These are phyloP conservation scores for Lichtheimia hyalospora DNA, from an alignment of 371 early-diverging fungal species.

Conservation along the genomic window DNA sequence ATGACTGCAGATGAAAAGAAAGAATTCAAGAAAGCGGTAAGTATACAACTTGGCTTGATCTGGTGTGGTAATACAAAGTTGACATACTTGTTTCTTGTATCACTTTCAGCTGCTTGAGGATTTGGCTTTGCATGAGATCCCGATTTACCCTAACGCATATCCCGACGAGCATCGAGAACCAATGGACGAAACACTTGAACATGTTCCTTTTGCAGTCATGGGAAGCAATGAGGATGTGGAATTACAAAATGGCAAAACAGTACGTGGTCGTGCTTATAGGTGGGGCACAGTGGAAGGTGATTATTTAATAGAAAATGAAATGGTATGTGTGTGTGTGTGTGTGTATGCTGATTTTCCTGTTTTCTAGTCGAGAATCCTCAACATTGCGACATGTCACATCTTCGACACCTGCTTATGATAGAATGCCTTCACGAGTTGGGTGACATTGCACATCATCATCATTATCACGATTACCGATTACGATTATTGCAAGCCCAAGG, in stretches of 20 bases:
- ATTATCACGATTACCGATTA: conserved; percentile 81
- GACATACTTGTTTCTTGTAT: not conserved
- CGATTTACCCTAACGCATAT: conserved; percentile 64
- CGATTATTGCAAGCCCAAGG: conserved; percentile 57
- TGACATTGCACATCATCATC: conserved; percentile 75
- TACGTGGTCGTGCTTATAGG: conserved; percentile 93
- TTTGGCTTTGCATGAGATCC: conserved; percentile 71
- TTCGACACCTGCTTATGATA: conserved; percentile 72
- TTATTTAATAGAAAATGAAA: not conserved
- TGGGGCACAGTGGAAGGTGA: conserved; percentile 95
- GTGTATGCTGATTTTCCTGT: not conserved
- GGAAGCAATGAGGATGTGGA: conserved; percentile 80
- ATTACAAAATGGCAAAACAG: conserved; percentile 63
- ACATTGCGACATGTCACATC: conserved; percentile 85
- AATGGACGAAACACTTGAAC: conserved; percentile 55
- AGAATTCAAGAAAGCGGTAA: conserved; percentile 70
- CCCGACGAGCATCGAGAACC: conserved; percentile 63
- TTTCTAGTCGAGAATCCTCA: conserved; percentile 77
- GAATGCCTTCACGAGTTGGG: conserved; percentile 82
- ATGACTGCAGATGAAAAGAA: conserved; percentile 65
- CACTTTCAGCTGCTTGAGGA: conserved; percentile 61
- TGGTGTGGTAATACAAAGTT: too few species aligned
- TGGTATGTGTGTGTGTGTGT: too few species aligned
- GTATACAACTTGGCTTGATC: not conserved
- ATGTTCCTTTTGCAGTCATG: conserved; percentile 93